Percentiles rank a stretch among this genome's conserved stretches.
Evolutionary conservation across 75 land plant genomes (phyloP).

Genomic region (Pinus albicaulis): DNA sequence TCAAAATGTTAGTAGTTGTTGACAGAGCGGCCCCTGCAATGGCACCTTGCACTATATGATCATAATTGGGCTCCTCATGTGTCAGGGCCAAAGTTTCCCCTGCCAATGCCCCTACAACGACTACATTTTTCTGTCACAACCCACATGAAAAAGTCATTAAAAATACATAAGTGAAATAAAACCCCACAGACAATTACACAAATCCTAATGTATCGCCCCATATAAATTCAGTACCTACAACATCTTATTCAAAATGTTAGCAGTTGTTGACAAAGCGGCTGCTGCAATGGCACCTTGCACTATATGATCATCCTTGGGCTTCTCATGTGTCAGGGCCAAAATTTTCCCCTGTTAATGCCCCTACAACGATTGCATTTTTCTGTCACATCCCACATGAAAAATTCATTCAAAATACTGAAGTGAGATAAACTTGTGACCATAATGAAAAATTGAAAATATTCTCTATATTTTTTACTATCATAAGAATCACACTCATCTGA

Average conservation of each 20-base stretch:
- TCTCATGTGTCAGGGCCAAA: conserved; percentile 44
- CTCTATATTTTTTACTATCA: no score
- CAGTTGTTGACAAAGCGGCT: conserved; percentile 70
- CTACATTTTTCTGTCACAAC: conserved; percentile 59
- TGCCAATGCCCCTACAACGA: conserved; percentile 65
- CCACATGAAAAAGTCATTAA: not conserved
- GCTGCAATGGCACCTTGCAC: conserved; percentile 68
- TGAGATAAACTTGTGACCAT: no score
- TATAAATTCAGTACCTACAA: conserved; percentile 15
- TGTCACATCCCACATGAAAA: conserved; percentile 11
- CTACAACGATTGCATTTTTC: conserved; percentile 72
- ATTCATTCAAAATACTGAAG: no score
- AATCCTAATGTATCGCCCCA: no score
- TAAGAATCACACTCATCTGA: no score
- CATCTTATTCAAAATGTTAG: conserved; percentile 52
- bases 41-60: conserved; percentile 57
- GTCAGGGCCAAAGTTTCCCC: conserved; percentile 60
- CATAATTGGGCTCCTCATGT: conserved; percentile 34
- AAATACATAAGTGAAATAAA: no score
- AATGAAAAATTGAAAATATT: no score
- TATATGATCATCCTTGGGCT: conserved; percentile 44
- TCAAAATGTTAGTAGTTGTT: conserved; percentile 59
- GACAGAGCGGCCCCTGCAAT: conserved; percentile 75
- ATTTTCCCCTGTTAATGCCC: conserved; percentile 68
- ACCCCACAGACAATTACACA: no score